Evolutionary conservation across 352 stramenopile species (phyloP).

Genomic region (Pythium myriotylum): DNA sequence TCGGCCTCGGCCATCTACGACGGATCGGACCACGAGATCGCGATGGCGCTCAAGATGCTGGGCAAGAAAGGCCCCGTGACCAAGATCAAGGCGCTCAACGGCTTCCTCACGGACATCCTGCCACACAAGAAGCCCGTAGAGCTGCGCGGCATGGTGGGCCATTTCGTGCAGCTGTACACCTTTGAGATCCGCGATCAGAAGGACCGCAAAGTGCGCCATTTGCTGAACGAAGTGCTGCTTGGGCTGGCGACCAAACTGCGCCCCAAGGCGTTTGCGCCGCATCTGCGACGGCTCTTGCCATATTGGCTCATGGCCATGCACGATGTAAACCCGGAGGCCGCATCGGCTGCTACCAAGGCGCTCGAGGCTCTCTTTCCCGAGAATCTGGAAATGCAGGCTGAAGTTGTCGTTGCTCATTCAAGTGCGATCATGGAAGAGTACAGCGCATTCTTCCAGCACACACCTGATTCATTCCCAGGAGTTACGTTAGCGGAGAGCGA

Average conservation of each 20-base stretch:
- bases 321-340: constrained; percentile 64
- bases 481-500: constrained; percentile 51
- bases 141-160: constrained; percentile 70
- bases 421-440: constrained; percentile 57
- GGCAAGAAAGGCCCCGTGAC: constrained; percentile 82
- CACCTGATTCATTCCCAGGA: constrained; percentile 60
- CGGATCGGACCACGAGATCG: constrained; percentile 74
- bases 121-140: constrained; percentile 58
- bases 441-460: constrained; percentile 62
- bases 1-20: constrained; percentile 68
- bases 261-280: constrained; percentile 67
- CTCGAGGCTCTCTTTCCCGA: constrained; percentile 60
- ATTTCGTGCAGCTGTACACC: constrained; percentile 79
- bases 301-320: constrained; percentile 86
- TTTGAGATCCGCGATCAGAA: constrained; percentile 86
- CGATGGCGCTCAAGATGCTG: constrained; percentile 83
- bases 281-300: constrained; percentile 71
- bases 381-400: constrained; percentile 28
- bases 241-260: constrained; percentile 60
- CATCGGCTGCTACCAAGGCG: constrained; percentile 45
- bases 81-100: constrained; percentile 82
- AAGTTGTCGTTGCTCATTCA: constrained; percentile 29
- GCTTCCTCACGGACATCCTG: constrained; percentile 58
- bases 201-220: constrained; percentile 76
- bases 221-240: constrained; percentile 76